Evolutionary conservation across 2,329 filamentous ascomycete species (phyloP).

Genomic region (Hypomyces perniciosus): DNA sequence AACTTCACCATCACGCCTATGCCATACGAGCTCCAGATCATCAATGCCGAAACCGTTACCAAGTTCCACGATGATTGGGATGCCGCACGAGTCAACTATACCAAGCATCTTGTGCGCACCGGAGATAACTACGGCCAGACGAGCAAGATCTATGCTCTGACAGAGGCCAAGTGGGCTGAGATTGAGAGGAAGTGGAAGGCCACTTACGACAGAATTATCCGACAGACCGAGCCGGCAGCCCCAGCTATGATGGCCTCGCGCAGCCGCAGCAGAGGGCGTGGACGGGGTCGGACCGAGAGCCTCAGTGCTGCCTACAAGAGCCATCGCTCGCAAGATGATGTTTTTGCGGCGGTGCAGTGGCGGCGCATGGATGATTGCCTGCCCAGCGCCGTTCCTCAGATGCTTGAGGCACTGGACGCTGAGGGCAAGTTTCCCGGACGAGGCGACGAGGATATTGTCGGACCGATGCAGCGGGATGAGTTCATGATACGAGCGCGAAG

Average conservation of each 20-base stretch:
- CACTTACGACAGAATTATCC: slow-evolving; percentile 60
- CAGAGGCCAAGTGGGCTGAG: slow-evolving; percentile 81
- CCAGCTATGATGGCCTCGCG: slow-evolving; percentile 25
- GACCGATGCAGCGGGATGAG: slow-evolving; percentile 70
- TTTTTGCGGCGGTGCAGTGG: slow-evolving; percentile 39
- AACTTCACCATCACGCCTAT: slow-evolving; percentile 85
- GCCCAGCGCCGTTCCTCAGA: slow-evolving; percentile 59
- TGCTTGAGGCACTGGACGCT: slow-evolving; percentile 62
- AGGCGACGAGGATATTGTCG: slow-evolving; percentile 88
- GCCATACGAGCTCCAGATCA: slow-evolving; percentile 65
- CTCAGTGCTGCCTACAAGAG: slow-evolving; percentile 35
- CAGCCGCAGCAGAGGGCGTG: slow-evolving; percentile 35
- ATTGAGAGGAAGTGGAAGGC: slow-evolving; percentile 70
- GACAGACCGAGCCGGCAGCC: slow-evolving; percentile 35
- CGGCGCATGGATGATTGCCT: slow-evolving; percentile 47
- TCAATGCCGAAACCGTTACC: slow-evolving; percentile 51
- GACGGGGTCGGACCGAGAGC: slow-evolving; percentile 33
- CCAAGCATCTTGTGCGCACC: slow-evolving; percentile 80
- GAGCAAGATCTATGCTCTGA: slow-evolving; percentile 80
- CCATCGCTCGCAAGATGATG: slow-evolving; percentile 30
- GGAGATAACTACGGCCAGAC: slow-evolving; percentile 87
- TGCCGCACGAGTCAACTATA: slow-evolving; percentile 75
- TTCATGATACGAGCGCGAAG: slow-evolving; percentile 43
- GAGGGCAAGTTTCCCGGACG: slow-evolving; percentile 82
- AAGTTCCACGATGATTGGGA: slow-evolving; percentile 77